phyloP scores from a whole-genome alignment of 106 monocot genomes.

The Hemerocallis citrina region DNA sequence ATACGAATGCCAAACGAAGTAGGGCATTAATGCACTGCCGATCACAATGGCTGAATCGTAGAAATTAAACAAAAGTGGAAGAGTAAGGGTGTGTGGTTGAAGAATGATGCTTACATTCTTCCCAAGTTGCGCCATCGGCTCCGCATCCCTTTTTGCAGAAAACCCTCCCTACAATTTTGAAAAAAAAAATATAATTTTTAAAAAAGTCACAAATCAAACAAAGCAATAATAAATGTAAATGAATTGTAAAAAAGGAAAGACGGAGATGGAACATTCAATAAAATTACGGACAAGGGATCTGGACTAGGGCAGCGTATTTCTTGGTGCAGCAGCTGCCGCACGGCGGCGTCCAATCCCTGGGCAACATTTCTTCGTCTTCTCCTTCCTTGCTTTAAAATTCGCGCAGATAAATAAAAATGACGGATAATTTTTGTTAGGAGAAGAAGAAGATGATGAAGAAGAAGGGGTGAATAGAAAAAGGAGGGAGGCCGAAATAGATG shows the following conservation, averaged over 20 bases:
- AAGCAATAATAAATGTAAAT: too few species aligned
- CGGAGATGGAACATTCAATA: neutral
- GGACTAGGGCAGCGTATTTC: conserved; percentile 70
- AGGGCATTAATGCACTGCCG: too few species aligned
- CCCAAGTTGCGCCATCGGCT: conserved; percentile 75
- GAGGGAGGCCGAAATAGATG: conserved; percentile 9
- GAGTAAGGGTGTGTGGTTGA: too few species aligned
- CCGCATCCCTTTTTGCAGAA: conserved; percentile 99
- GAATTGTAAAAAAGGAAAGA: neutral
- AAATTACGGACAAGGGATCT: conserved; percentile 74
- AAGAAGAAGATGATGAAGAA: neutral
- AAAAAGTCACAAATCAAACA: too few species aligned
- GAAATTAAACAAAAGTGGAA: too few species aligned
- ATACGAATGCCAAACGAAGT: too few species aligned
- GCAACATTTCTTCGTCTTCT: conserved; percentile 39
- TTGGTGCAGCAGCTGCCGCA: conserved; percentile 90
- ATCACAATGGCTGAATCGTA: too few species aligned
- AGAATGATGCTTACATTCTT: conserved; percentile 61
- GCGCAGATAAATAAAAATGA: neutral
- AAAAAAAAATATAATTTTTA: too few species aligned
- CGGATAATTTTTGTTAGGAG: neutral
- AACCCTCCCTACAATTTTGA: conserved; percentile 90
- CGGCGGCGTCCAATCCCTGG: conserved; percentile 77
- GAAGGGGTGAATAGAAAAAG: neutral
- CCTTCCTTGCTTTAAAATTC: neutral